Conservation (phyloP, 176 grass and related monocot genomes). For the Oryza nivara region DNA sequence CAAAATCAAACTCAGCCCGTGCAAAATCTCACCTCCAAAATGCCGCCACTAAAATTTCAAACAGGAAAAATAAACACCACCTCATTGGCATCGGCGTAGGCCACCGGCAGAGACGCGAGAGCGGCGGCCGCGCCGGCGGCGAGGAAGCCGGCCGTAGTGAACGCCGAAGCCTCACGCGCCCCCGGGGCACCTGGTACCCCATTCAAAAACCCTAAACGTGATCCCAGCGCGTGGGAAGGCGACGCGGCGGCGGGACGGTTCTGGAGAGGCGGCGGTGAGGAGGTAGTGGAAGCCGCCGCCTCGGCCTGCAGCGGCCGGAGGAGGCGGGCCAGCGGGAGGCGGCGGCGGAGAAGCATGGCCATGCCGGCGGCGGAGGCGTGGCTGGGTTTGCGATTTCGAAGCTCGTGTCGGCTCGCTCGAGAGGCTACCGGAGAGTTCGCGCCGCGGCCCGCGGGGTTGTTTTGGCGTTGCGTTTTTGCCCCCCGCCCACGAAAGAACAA, state of each 20-base stretch:
- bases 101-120: slow-evolving; percentile 48
- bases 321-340: slow-evolving; percentile 39
- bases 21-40: neutral
- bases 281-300: slow-evolving; percentile 3
- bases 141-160: slow-evolving; percentile 37
- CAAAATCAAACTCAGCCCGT: slow-evolving; percentile 19
- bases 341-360: slow-evolving; percentile 52
- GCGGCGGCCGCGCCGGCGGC: slow-evolving; percentile 30
- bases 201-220: slow-evolving; percentile 23
- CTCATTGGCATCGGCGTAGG: slow-evolving; percentile 59
- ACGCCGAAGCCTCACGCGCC: neutral
- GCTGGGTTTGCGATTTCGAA: neutral
- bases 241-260: slow-evolving; percentile 29
- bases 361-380: neutral
- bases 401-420: neutral
- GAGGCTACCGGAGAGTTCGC: slow-evolving; percentile 28
- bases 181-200: neutral
- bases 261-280: slow-evolving; percentile 30
- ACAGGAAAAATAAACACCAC: neutral
- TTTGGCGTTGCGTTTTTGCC: slow-evolving; percentile 27
- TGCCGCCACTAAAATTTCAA: neutral
- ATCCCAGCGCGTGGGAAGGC: slow-evolving; percentile 12
- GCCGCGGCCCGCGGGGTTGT: neutral
- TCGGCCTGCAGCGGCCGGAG: slow-evolving; percentile 33
- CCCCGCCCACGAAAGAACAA: slow-evolving; percentile 54